Conservation (phyloP, 352 stramenopile species). For the Globisporangium splendens region DNA sequence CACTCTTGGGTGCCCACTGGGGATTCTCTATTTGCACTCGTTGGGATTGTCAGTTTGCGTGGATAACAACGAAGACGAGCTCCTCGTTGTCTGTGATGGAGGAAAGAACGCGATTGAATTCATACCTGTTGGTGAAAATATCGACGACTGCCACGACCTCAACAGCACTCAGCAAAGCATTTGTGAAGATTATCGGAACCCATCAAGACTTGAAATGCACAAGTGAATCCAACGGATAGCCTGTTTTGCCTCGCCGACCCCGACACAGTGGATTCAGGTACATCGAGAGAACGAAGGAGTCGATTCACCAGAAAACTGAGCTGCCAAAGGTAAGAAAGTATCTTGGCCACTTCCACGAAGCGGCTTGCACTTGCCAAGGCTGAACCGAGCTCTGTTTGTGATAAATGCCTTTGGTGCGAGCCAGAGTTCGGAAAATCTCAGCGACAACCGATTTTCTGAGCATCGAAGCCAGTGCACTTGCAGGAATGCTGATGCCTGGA, state of each 20-base stretch:
- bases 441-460: neutral
- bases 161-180: neutral
- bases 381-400: neutral
- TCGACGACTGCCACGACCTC: neutral
- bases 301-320: neutral
- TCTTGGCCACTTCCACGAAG: neutral
- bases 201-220: neutral
- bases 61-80: neutral
- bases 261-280: neutral
- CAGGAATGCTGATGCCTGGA: neutral
- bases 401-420: neutral
- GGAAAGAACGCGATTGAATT: constrained; percentile 22
- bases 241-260: neutral
- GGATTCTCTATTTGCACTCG: constrained; percentile 2
- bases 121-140: constrained; percentile 6
- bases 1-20: constrained; percentile 13
- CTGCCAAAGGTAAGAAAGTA: neutral
- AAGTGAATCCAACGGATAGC: neutral
- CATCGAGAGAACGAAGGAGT: neutral
- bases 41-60: neutral
- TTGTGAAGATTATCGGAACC: neutral
- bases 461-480: constrained; percentile 1
- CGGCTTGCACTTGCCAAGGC: neutral
- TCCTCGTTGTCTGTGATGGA: constrained; percentile 21
- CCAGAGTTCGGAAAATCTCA: neutral